A percentile compares a stretch with the other conserved stretches of the same genome.
phyloP scores from a whole-genome alignment of 2,329 filamentous ascomycete genomes.

The Nemania diffusa region DNA sequence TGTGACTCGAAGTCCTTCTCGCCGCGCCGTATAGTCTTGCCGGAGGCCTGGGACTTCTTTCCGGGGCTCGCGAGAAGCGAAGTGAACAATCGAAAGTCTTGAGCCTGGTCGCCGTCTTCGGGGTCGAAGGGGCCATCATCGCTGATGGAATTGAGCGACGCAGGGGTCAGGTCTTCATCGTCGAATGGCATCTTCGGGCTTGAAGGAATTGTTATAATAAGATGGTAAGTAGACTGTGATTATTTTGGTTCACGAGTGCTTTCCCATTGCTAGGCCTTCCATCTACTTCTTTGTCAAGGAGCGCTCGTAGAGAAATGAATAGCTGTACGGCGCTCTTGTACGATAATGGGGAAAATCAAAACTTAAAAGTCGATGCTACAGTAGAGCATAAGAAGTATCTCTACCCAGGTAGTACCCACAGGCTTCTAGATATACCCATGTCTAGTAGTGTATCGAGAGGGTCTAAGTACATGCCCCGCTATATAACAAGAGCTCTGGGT shows the following conservation, averaged over 20 bases:
- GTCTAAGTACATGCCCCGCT: background rate
- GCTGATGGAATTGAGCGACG: slow-evolving; percentile 33
- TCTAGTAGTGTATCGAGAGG: background rate
- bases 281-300: background rate
- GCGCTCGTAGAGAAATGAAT: background rate
- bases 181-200: slow-evolving; percentile 43
- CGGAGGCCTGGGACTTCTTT: slow-evolving; percentile 49
- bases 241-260: background rate
- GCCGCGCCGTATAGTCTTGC: slow-evolving; percentile 83
- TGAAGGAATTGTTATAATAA: background rate
- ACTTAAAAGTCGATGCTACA: background rate
- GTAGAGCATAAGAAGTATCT: background rate
- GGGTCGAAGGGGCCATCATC: slow-evolving; percentile 39
- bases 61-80: slow-evolving; percentile 57
- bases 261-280: background rate
- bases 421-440: background rate
- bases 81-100: slow-evolving; percentile 83
- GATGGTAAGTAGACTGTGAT: background rate
- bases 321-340: background rate
- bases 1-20: slow-evolving; percentile 98
- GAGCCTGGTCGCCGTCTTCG: slow-evolving; percentile 52
- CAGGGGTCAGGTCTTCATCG: slow-evolving; percentile 41
- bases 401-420: background rate
- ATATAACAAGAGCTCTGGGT: background rate
- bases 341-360: background rate